Evolutionary conservation across 768 basidiomycete species (phyloP), one percentile per base, ranked within the genome.

Genomic region (Leccinum disarticulatum): DNA sequence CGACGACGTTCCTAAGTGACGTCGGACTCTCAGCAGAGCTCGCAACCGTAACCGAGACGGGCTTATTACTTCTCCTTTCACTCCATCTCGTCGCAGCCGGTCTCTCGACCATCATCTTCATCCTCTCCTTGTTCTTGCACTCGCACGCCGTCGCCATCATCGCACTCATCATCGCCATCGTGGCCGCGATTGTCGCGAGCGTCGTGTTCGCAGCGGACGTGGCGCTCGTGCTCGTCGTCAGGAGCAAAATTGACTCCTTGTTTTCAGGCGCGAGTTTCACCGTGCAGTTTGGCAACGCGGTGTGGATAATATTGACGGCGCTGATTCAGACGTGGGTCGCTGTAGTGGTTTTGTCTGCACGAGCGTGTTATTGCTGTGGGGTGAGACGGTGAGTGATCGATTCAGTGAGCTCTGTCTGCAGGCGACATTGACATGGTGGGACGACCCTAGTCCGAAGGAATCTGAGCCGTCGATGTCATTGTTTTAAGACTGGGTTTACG

Each of bases 271-370:
- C 79, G 50, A 62, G 72, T 49, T 77, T 90, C 28, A 70, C 64
- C 0, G 79, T 87, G 9, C 60, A 70, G 13, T 88, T 82, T 71
- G 88, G 90, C n/a, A 84, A 86, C 61, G 88, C 72, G 9, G 81
- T 87, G 8, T 91, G 89, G 89, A 82, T 92, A 83, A 79, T 84
- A n/a, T 64, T 91, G 46, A 77, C 67, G 4, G 85, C 82, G 15
- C 72, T 83, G 55, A 62, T 83, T 10, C 69, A 83, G 62, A 79
- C 82, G 2, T 91, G 88, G 87, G 48, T 81, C 3, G 82, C 83
- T 0, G 80, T 90, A 36, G 68, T 88, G 31, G 66, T 83, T n/a
- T 75, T 90, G 51, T 83, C 85, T 41, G 83, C 84, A 17, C 78
- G 85, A 31, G 83, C 81, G 15, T 91, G 87, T 66, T 81, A 83